Base-by-base conservation (phyloP, 2,329 filamentous ascomycete genomes). In the Trichoderma gracile region DNA sequence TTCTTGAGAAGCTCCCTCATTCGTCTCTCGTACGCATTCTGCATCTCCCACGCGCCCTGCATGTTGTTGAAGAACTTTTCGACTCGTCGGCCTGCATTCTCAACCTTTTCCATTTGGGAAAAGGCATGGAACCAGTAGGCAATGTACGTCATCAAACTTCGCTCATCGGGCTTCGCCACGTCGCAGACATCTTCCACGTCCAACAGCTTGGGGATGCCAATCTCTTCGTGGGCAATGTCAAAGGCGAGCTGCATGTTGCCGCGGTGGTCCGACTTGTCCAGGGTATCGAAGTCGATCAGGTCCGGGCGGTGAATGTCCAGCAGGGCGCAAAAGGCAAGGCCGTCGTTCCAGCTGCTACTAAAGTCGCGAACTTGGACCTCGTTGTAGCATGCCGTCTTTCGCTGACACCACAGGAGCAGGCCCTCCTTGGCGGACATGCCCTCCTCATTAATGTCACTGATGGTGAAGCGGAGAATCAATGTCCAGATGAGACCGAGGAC, bases 61-160 rank as follows among this genome's bases (percentile, higher is more conserved):
- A 99, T 98, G 76, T 95, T 98, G 75, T 92, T 92, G 71, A 99
- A 91, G 73, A 99, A 99, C 78, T 99, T 99, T 80, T 99, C 95
- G 5, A 99, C 95, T 70, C 95, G 87, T 67, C 95, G 87, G 5
- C 95, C 95, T 4, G 95, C 95, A 75, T 99, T 99, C 78, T 99
- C 95, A 9, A 99, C 95, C 75, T 94, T 91, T 79, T 99, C 95
- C 89, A 99, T 96, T 74, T 98, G 94, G 33, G 94, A 98, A 76
- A 99, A 99, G 71, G 95, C 95, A 75, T 99, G 95, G 84, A 99
- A 99, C 95, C 95, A 99, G 81, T 99, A 99, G 68, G 95, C 95
- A 72, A 99, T 99, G 77, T 99, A 99, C 0, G 95, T 99, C 95
- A 99, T 99, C 75, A 99, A 84, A 76, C 91, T 96, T 71, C 92